Evolutionary conservation across 495 filamentous ascomycete genomes (phyloP).

Genomic region (Lindgomyces ingoldianus): DNA sequence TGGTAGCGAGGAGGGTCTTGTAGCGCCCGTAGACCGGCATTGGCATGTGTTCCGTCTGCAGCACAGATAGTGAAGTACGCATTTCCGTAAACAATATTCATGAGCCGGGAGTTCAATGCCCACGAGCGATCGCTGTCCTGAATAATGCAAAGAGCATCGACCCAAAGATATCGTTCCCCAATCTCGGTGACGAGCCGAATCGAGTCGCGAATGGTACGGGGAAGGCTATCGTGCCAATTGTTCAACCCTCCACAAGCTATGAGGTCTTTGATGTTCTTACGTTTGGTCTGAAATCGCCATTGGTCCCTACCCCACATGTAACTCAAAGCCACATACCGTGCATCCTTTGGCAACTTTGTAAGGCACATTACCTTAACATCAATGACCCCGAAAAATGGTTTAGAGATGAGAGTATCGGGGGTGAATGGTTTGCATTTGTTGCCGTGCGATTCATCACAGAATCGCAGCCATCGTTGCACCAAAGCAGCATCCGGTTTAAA

Average conservation of each 20-base stretch:
- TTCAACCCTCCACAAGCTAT: not conserved
- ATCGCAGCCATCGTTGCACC: conserved; percentile 1
- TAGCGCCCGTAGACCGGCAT: conserved; percentile 11
- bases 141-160: conserved; percentile 32
- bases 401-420: not conserved
- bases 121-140: conserved; percentile 19
- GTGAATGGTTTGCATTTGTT: conserved; percentile 1
- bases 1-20: not conserved
- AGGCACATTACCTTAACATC: conserved; percentile 10
- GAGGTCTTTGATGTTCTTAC: conserved; percentile 3
- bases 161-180: conserved; percentile 25
- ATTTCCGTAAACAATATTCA: conserved; percentile 25
- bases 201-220: conserved; percentile 10
- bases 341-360: not conserved
- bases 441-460: conserved; percentile 9
- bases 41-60: conserved; percentile 14
- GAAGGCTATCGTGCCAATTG: not conserved
- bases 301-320: conserved; percentile 12
- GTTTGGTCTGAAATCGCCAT: not conserved
- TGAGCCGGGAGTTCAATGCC: conserved; percentile 12
- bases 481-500: not conserved
- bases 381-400: conserved; percentile 11
- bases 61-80: conserved; percentile 28
- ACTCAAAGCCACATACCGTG: conserved; percentile 11
- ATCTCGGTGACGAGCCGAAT: conserved; percentile 6